Evolutionary conservation across 805 yeast genomes (phyloP).

Genomic region (Candida montana): DNA sequence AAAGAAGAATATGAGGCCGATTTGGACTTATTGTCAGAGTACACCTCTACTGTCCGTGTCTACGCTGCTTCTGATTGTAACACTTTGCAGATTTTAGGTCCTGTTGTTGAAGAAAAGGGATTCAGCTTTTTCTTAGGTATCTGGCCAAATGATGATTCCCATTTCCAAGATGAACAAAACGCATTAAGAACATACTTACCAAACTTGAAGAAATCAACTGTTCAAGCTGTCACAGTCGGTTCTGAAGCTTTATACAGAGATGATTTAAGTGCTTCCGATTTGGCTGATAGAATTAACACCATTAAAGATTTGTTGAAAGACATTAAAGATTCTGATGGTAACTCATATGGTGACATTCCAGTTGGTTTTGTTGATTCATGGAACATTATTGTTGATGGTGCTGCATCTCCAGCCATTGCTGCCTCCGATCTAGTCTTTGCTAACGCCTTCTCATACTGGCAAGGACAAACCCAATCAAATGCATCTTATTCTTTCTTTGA

Average conservation of each 20-base stretch:
- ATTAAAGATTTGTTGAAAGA: conserved; percentile 54
- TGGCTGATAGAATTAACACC: conserved; percentile 62
- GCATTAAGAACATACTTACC: conserved; percentile 75
- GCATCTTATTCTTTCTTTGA: conserved; percentile 90
- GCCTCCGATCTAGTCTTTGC: conserved; percentile 86
- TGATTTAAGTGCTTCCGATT: conserved; percentile 69
- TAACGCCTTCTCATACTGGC: conserved; percentile 98
- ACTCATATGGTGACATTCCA: conserved; percentile 60
- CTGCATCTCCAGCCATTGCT: conserved; percentile 60
- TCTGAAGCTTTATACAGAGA: conserved; percentile 93
- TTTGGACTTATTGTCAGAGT: conserved; percentile 49
- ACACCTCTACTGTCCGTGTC: conserved; percentile 68
- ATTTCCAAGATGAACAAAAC: conserved; percentile 64
- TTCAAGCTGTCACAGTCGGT: conserved; percentile 82
- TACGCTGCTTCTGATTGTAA: conserved; percentile 94
- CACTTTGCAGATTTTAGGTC: conserved; percentile 78
- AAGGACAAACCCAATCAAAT: conserved; percentile 82
- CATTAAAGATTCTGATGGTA: conserved; percentile 76
- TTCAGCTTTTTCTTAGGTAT: conserved; percentile 78
- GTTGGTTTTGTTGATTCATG: conserved; percentile 97
- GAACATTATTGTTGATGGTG: conserved; percentile 85
- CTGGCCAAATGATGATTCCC: conserved; percentile 89
- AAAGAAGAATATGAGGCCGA: conserved; percentile 67
- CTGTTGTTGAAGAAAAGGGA: conserved; percentile 76
- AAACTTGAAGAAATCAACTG: conserved; percentile 56